These are phyloP conservation scores for Pyrus hybrid DNA, from an alignment of 331 rosid genomes.

Conservation along the genomic window DNA sequence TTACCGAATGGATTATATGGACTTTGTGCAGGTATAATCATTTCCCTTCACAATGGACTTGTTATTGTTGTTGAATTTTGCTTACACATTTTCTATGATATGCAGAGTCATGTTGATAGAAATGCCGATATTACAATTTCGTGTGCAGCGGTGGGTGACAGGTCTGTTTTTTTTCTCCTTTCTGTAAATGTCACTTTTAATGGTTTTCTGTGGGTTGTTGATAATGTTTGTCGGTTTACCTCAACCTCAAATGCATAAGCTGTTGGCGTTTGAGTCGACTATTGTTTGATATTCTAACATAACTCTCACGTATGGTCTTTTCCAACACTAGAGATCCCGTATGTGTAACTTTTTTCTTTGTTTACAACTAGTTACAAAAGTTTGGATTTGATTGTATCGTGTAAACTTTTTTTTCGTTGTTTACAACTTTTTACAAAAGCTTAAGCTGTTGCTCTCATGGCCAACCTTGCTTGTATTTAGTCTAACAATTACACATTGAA, in stretches of 20 bases:
- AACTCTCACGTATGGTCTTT: background rate
- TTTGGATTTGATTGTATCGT: background rate
- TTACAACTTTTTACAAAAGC: background rate
- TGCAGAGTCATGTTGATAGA: slow-evolving; percentile 69
- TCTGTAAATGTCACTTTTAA: background rate
- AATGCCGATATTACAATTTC: slow-evolving; percentile 73
- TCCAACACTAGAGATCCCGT: background rate
- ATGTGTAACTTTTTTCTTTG: background rate
- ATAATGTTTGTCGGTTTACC: background rate
- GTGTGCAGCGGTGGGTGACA: slow-evolving; percentile 58
- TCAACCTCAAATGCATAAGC: background rate
- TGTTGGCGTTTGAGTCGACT: background rate
- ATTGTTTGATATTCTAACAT: background rate
- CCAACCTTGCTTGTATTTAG: background rate
- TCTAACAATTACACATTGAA: background rate
- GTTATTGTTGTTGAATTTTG: slow-evolving; percentile 8
- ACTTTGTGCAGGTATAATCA: slow-evolving; percentile 59
- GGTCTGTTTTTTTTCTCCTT: slow-evolving; percentile 38
- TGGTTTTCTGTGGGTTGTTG: background rate
- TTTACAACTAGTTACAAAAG: too few species aligned
- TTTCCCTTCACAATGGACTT: background rate
- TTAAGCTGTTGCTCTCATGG: background rate
- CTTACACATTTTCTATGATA: slow-evolving; percentile 13
- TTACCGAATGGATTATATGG: slow-evolving; percentile 93
- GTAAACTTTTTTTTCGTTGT: background rate